Evolutionary conservation across 2,329 filamentous ascomycete genomes (phyloP), one percentile per base, ranked within the genome.

Genomic region (Arachnopeziza araneosa): DNA sequence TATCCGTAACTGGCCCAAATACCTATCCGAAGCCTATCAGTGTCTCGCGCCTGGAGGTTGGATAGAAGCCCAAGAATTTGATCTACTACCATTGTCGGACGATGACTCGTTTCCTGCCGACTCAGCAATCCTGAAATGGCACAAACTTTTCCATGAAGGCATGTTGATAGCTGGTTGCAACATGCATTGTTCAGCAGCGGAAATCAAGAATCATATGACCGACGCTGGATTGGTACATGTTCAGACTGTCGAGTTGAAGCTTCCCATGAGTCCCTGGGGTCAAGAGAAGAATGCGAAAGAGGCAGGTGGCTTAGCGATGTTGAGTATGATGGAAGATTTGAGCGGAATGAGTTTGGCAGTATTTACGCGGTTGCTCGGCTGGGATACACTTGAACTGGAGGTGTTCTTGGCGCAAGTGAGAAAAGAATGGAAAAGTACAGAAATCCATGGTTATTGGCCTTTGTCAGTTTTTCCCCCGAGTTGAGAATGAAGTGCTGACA

Each of bases 221-320:
- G 69, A 73, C 24, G 75, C 75, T 3, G 78, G 78, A 0, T 80
- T 77, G 51, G 68, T 74, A 21, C 75, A 78, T 57, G 68, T 79
- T 4, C 65, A 68, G 5, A 72, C 75, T 21, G 65, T 70, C 22
- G 69, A 72, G 12, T 72, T 75, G 63, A 78, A 80, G 67, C 69
- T 81, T 5, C 80, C 80, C 0, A 75, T 80, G 10, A 78, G 77
- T 10, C 69, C 73, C 0, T 83, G 80, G 81, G 71, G 78, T 0
- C 74, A 71, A 52, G 77, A 83, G 55, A 68, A 73, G 21, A 75
- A 69, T n/a, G 71, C 79, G 48, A 78, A 75, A 61, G 73, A 77
- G 57, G 75, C 79, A 58, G 80, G 71, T n/a, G 49, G 21, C 4
- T 59, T 61, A 19, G 56, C 54, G 32, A 61, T 59, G 52, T 21